Evolutionary conservation across 2,329 filamentous ascomycete species (phyloP).

Genomic region (Orbilia javanica): DNA sequence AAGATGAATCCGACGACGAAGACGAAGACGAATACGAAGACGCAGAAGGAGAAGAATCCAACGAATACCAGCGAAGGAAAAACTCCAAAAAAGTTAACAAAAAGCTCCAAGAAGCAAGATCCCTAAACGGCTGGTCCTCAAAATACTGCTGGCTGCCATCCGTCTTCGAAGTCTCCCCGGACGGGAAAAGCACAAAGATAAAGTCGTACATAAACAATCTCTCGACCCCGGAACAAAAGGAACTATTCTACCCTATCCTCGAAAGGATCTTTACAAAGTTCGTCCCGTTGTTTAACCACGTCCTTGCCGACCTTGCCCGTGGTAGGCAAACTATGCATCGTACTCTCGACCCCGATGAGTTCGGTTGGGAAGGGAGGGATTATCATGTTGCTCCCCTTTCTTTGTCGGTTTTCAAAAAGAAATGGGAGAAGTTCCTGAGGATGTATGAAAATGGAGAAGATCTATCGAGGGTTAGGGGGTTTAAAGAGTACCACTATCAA

Average conservation of each 20-base stretch:
- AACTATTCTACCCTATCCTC: conserved; percentile 29
- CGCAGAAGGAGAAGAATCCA: not conserved
- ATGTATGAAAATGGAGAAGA: conserved; percentile 7
- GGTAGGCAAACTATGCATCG: not conserved
- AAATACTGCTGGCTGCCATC: conserved; percentile 37
- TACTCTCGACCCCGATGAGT: not conserved
- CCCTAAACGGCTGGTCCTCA: not conserved
- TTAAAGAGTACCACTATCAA: not conserved
- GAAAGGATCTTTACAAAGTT: conserved; percentile 32
- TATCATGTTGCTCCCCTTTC: not conserved
- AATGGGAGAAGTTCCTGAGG: conserved; percentile 10
- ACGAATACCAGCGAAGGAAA: not conserved
- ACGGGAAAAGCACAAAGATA: conserved; percentile 25
- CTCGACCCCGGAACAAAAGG: not conserved
- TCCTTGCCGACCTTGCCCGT: not conserved
- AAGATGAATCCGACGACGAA: not conserved
- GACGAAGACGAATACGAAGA: not conserved
- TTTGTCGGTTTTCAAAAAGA: not conserved
- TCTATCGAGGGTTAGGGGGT: not conserved
- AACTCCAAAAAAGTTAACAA: not conserved
- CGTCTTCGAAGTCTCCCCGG: conserved; percentile 10
- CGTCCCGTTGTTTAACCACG: conserved; percentile 30
- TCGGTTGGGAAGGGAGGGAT: conserved; percentile 1
- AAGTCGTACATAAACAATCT: conserved; percentile 37
- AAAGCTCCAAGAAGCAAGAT: not conserved